Conservation (phyloP, 2,329 filamentous ascomycete genomes). For the Colletotrichum costaricense region DNA sequence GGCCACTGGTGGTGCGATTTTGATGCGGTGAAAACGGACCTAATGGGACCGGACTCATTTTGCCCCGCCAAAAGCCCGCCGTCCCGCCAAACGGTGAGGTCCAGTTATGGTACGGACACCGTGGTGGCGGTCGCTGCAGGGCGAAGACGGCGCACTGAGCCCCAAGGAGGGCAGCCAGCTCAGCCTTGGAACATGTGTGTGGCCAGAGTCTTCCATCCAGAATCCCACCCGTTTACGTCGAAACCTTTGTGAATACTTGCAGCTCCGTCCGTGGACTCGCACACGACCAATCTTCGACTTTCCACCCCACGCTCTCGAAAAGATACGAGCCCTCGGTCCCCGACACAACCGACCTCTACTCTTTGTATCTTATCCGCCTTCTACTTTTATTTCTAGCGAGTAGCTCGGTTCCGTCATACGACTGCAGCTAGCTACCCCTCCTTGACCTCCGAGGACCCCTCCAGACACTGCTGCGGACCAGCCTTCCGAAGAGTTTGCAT, state of each 20-base stretch:
- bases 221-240: background rate
- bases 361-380: slow-evolving; percentile 6
- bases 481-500: slow-evolving; percentile 21
- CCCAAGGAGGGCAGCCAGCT: background rate
- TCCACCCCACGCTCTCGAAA: slow-evolving; percentile 21
- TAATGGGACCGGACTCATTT: background rate
- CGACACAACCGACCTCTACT: slow-evolving; percentile 26
- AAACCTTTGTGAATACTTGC: slow-evolving; percentile 17
- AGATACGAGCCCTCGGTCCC: slow-evolving; percentile 33
- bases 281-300: slow-evolving; percentile 2
- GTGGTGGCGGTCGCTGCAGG: background rate
- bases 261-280: slow-evolving; percentile 33
- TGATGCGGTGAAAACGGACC: background rate
- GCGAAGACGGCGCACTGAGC: background rate
- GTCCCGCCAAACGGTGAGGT: background rate
- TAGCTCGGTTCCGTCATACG: slow-evolving; percentile 7
- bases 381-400: background rate
- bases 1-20: background rate
- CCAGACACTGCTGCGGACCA: slow-evolving; percentile 11
- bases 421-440: slow-evolving; percentile 30
- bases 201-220: slow-evolving; percentile 23
- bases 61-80: slow-evolving; percentile 3
- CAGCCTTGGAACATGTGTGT: slow-evolving; percentile 31
- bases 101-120: background rate
- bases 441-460: slow-evolving; percentile 24